Conservation (phyloP, 176 grass and related monocot species). For the Alloteropsis semialata region DNA sequence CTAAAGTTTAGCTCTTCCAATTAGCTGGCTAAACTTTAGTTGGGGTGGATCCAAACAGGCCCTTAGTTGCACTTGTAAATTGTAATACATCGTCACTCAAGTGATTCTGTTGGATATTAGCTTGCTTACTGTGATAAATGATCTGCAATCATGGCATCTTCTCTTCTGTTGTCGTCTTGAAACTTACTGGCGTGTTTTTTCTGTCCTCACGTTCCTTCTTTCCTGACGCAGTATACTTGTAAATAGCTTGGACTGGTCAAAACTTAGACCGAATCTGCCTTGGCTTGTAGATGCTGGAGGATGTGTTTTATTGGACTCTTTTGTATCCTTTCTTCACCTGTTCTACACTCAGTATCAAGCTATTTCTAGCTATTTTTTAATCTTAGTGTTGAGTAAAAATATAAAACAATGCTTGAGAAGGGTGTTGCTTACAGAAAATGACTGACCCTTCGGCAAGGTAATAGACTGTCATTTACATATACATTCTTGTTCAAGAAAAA, state of each 20-base stretch:
- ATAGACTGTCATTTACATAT: background rate
- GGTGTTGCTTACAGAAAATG: background rate
- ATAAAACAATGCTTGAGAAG: background rate
- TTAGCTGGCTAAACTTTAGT: too few relatives aligned
- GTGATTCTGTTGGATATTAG: background rate
- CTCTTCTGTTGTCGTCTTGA: background rate
- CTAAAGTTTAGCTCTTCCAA: too few relatives aligned
- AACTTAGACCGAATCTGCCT: conserved; percentile 77
- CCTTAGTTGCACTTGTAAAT: background rate
- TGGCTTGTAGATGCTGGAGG: conserved; percentile 96
- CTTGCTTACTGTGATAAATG: conserved; percentile 3
- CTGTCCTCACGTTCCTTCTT: background rate
- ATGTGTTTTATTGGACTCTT: conserved; percentile 82
- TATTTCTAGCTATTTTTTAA: background rate
- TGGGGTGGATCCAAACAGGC: too few relatives aligned
- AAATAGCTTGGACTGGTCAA: conserved; percentile 84
- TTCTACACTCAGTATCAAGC: conserved; percentile 26
- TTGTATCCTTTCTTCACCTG: conserved; percentile 81
- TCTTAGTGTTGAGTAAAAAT: background rate
- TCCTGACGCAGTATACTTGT: conserved; percentile 84
- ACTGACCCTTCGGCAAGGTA: background rate
- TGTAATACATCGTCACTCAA: background rate
- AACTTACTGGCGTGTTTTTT: background rate
- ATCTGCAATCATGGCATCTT: background rate
- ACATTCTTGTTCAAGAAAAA: background rate